Evolutionary conservation across 2,329 filamentous ascomycete genomes (phyloP).

Genomic region (Tetracladium maxilliforme): DNA sequence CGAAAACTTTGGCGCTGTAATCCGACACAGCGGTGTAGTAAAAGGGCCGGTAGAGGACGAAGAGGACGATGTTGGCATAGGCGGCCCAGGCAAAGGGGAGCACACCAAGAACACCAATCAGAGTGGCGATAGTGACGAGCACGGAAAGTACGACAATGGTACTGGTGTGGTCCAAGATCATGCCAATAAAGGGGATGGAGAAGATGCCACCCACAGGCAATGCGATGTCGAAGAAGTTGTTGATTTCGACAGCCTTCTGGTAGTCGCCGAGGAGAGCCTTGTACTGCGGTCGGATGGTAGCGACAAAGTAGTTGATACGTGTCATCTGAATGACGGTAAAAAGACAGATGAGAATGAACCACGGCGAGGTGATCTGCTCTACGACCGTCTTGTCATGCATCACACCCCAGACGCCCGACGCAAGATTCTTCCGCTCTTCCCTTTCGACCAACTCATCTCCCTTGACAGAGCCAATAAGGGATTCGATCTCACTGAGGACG

Average conservation of each 20-base stretch:
- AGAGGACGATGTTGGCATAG: slow-evolving; percentile 63
- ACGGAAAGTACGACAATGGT: slow-evolving; percentile 56
- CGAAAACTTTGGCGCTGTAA: slow-evolving; percentile 83
- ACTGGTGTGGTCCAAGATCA: slow-evolving; percentile 61
- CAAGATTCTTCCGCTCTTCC: slow-evolving; percentile 56
- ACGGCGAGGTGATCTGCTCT: slow-evolving; percentile 64
- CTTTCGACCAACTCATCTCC: slow-evolving; percentile 47
- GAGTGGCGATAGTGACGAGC: slow-evolving; percentile 57
- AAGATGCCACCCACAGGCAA: slow-evolving; percentile 71
- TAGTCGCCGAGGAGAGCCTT: slow-evolving; percentile 53
- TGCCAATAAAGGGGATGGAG: slow-evolving; percentile 76
- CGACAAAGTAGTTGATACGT: slow-evolving; percentile 85
- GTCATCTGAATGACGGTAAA: slow-evolving; percentile 66
- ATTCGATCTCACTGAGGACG: slow-evolving; percentile 50
- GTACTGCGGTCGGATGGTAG: slow-evolving; percentile 74
- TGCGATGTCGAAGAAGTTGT: slow-evolving; percentile 76
- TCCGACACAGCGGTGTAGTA: slow-evolving; percentile 89
- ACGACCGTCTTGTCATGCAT: slow-evolving; percentile 59
- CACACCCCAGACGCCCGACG: slow-evolving; percentile 67
- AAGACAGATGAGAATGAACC: slow-evolving; percentile 72
- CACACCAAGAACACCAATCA: slow-evolving; percentile 64
- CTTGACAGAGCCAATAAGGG: slow-evolving; percentile 51
- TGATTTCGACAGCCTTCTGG: slow-evolving; percentile 50
- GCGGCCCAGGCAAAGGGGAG: slow-evolving; percentile 57
- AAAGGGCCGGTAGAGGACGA: slow-evolving; percentile 73